Base-by-base conservation (phyloP, 2,329 filamentous ascomycete species). In the Stachybotrys chartarum region DNA sequence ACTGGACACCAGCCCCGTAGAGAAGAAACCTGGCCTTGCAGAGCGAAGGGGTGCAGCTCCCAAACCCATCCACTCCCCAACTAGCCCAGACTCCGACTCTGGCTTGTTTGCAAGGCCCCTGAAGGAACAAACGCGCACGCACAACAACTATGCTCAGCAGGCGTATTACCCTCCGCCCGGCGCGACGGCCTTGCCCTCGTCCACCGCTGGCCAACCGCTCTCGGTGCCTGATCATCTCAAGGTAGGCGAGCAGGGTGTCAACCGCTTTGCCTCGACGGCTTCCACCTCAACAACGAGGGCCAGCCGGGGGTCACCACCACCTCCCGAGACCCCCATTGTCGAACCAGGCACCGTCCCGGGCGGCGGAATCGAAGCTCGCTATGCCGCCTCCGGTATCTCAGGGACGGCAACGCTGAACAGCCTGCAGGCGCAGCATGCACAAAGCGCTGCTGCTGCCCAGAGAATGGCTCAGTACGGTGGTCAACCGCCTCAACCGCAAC, bases 221-320 rank as follows among this genome's bases (percentile, higher is more conserved):
- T 57, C 57, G 7, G 58, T 56, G 52, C 55, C 57, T 49, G 56
- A 68, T 56, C 60, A 66, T 46, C 50, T 61, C 18, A 63, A 57
- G 66, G 69, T 73, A n/a, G 35, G 65, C 31, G 76, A 79, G n/a
- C 73, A 64, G 52, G 75, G 75, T 32, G 79, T 87, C 59, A 85
- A 82, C 64, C 78, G 84, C 49, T 84, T 85, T 61, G 78, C 81
- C 11, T 97, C 93, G 3, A 96, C 90, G 7, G 91, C 93, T 14
- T 97, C 94, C 0, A 96, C 86, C 12, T 96, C 92, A 2, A 99
- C 94, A 1, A 97, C 93, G 2, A 85, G 90, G 60, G 94, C 94
- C 18, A 92, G 89, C 66, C 83, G 94, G 63, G 94, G 94, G 48
- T 97, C 93, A 31, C 94, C 94, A 6, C 93, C 94, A 5, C 94